Base-by-base conservation (phyloP, 129 eudicot species). In the Silybum marianum region DNA sequence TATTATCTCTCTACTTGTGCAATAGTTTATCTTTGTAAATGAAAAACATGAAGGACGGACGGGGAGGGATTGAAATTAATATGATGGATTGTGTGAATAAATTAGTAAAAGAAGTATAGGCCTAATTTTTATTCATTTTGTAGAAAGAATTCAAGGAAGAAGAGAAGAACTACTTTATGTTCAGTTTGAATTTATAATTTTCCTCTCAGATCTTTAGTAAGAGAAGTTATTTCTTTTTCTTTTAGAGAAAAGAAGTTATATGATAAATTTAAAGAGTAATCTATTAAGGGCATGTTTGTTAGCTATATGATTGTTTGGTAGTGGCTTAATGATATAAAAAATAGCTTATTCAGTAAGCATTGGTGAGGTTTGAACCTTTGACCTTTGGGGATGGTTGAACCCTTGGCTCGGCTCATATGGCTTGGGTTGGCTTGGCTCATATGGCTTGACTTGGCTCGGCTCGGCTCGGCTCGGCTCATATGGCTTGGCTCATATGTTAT, bases 341-440 rank as follows among this genome's bases (percentile, higher is more conserved):
- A 3, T 32, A 32, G 36, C 36, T 32, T 32, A 32, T 32, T 3
- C 6, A 3, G 36, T 32, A 32, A 32, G 36, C 36, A 4, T 32
- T 32, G 5, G 6, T 32, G 36, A 32, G 36, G 36, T 32, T 32
- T 32, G 36, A 32, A 32, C 36, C 36, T 6, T 32, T 32, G 36
- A 32, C 36, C 6, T 32, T 6, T 32, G 6, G 36, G 36, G 36
- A 89, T 89, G 80, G 84, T 79, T 95, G 51, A 28, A 28, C 30
- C 30, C 1, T 28, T 32, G 9, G 40, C 40, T 36, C 9, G 40
- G 40, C 8, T 36, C 40, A 36, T 6, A 36, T 32, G 36, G 6
- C 36, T 32, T 32, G 36, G n/a, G n/a, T n/a, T 32, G 7, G 38
- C 38, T 32, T 3, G 36, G 36, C 3, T 32, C 36, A 32, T 32